Base-by-base conservation (phyloP, 345 rosid genomes). In the Capsella bursapastoris region DNA sequence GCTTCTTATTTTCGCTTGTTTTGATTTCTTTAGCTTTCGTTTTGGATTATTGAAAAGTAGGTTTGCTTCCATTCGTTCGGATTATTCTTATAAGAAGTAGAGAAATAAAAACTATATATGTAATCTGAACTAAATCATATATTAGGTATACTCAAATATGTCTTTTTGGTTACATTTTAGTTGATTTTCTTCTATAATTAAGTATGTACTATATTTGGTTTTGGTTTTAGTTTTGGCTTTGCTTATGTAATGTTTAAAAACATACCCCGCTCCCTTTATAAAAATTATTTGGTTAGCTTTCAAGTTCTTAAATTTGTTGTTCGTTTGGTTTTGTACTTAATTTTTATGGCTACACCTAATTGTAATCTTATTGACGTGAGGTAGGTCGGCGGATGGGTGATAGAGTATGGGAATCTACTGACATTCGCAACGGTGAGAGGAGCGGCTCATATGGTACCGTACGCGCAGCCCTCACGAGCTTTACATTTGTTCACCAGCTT, bases 371-470 rank as follows among this genome's bases (percentile, higher is more conserved):
- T 37, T 22, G 8, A 25, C 2, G 13, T 64, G 32, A 27, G 3
- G 8, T 58, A 94, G 97, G 95, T 94, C 3, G 97, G 91, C 1
- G 98, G 97, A 3, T 91, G 96, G 97, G 88, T 72, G 0, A 89
- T 82, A 16, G 96, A 94, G 65, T 94, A 94, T 51, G 96, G 96
- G 16, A 84, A 88, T 9, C 31, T 89, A 27, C 57, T 93, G 64
- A 93, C 90, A 8, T 94, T 94, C 67, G 90, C 86, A 45, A 93
- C 95, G 0, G 96, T 91, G 8, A 80, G 98, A 57, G 96, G 95
- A 18, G 93, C 98, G 10, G 86, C 96, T 37, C 98, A 94, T 84
- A 94, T 94, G 98, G 98, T 94, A 50, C 98, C 98, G 0, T 89
- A 85, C 40, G 83, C 97, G 7, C 96, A 94, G 64, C 96, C 97